Evolutionary conservation across 2,329 filamentous ascomycete genomes (phyloP).

Genomic region (Diaporthe nobilis): DNA sequence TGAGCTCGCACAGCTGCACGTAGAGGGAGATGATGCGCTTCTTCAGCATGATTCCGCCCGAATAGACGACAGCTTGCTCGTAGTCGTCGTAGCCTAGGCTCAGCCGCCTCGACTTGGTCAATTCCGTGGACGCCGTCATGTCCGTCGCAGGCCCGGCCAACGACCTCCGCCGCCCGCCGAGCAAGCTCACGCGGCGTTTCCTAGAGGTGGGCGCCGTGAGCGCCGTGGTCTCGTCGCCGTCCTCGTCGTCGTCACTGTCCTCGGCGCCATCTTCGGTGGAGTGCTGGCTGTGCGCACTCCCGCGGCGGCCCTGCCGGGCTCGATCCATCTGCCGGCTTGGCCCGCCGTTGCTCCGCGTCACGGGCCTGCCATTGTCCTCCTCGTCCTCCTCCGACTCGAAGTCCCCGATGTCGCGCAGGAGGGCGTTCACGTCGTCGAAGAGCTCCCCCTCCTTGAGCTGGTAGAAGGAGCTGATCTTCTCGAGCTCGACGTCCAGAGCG

Average conservation of each 20-base stretch:
- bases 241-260: constrained; percentile 73
- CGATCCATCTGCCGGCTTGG: constrained; percentile 47
- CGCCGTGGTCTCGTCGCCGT: constrained; percentile 72
- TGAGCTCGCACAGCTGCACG: constrained; percentile 93
- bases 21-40: constrained; percentile 91
- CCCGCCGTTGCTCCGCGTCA: constrained; percentile 47
- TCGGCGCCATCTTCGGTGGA: constrained; percentile 71
- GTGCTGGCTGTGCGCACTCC: constrained; percentile 58
- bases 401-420: constrained; percentile 80
- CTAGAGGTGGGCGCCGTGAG: constrained; percentile 66
- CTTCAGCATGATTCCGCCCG: constrained; percentile 86
- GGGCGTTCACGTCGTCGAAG: constrained; percentile 81
- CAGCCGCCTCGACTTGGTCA: constrained; percentile 71
- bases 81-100: constrained; percentile 83
- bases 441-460: constrained; percentile 90
- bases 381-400: constrained; percentile 73
- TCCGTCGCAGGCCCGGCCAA: constrained; percentile 61
- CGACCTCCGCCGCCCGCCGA: constrained; percentile 55
- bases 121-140: constrained; percentile 73
- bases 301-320: constrained; percentile 44
- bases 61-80: constrained; percentile 78
- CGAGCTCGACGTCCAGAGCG: constrained; percentile 88
- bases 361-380: constrained; percentile 50
- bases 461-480: constrained; percentile 95
- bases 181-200: constrained; percentile 57